Evolutionary conservation across 306 rosid species (phyloP).

Genomic region (Lablab purpureus): DNA sequence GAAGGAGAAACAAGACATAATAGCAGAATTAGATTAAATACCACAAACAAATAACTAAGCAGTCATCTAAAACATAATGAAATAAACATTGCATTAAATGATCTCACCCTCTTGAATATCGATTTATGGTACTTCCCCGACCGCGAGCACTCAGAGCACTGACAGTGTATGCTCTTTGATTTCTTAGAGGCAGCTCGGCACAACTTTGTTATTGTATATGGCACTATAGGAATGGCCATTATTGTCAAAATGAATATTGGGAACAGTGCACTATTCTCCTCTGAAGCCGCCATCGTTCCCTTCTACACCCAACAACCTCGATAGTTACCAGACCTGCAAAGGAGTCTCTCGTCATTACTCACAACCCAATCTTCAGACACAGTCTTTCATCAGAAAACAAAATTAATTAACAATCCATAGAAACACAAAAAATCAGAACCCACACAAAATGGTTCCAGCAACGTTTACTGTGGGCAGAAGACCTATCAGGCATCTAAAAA

Average conservation of each 20-base stretch:
- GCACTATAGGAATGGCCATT: constrained; percentile 93
- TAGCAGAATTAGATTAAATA: background rate
- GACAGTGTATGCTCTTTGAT: constrained; percentile 90
- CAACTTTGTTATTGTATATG: constrained; percentile 85
- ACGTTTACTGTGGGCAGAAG: background rate
- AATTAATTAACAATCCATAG: constrained; percentile 5
- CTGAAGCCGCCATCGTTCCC: constrained; percentile 82
- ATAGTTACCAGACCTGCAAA: constrained; percentile 48
- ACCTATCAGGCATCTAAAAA: background rate
- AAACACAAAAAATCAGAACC: constrained; percentile 2
- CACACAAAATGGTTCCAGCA: background rate
- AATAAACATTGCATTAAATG: constrained; percentile 6
- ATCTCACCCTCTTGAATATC: constrained; percentile 79
- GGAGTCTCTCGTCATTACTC: constrained; percentile 6
- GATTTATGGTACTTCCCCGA: constrained; percentile 95
- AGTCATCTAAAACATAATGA: background rate
- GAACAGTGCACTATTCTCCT: constrained; percentile 88
- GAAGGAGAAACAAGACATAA: constrained; percentile 10
- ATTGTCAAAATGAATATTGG: constrained; percentile 95
- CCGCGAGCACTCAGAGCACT: constrained; percentile 81
- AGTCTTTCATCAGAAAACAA: constrained; percentile 17
- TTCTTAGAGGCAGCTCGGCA: constrained; percentile 79
- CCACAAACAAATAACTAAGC: background rate
- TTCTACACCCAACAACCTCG: constrained; percentile 47
- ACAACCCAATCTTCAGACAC: constrained; percentile 23